Base-by-base conservation (phyloP, 2,329 filamentous ascomycete species). In the Fonsecaea monophora region DNA sequence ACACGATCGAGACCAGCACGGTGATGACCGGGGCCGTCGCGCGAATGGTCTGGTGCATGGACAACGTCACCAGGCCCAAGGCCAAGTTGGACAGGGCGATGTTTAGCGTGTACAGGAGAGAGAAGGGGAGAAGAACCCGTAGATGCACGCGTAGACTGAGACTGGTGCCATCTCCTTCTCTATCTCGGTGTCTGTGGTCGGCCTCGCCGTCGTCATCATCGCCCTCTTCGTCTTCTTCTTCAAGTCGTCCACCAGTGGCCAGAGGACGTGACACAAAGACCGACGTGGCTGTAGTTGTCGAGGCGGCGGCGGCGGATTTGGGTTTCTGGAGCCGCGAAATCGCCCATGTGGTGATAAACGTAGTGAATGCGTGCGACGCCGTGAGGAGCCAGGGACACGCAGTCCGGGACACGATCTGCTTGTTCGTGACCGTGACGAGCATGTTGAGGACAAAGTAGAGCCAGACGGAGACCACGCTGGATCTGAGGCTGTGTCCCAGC, bases 11-110 rank as follows among this genome's bases (percentile, higher is more conserved):
- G 1, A 61, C 21, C 6, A 61, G 32, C 12, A 61, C 48, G 10
- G 68, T 68, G n/a, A 69, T 67, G 38, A 58, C 67, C 4, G 68
- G 68, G n/a, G 62, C 54, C 9, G 45, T 64, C 15, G 68, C 68
- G 40, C 68, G 68, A 25, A 70, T 62, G 9, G 62, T 64, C 32
- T 70, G 68, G 45, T 70, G 68, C 30, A 68, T 54, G 1, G 68
- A 53, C 38, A 70, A 53, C 38, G 56, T 65, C 25, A 70, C 66
- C 1, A 66, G 45, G 10, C 63, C 67, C 61, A 69, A 57, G 21
- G 66, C 62, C 42, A 68, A 32, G 38, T 70, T 70, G 25, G 62
- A 68, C 15, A 70, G 10, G 7, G 58, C 62, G 18, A 70, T 70
- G 57, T 70, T 70, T 13, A 66, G 12, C 34, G 62, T 65, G 66